A percentile compares a stretch with the other conserved stretches of the same genome.
phyloP scores from a whole-genome alignment of 495 filamentous ascomycete genomes.

The Extremus antarcticus region DNA sequence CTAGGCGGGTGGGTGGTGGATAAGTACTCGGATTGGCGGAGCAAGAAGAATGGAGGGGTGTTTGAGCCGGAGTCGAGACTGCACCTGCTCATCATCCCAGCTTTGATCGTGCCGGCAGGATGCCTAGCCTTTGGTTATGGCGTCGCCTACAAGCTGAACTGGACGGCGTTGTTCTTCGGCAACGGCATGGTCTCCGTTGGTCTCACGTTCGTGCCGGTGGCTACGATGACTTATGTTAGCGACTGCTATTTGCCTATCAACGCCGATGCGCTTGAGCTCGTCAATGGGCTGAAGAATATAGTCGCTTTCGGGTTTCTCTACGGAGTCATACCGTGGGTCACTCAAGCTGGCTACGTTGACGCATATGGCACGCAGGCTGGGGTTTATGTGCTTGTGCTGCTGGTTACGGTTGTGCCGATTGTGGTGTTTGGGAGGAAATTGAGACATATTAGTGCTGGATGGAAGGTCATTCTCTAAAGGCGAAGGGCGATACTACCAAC shows the following conservation, averaged over 20 bases:
- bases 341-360: constrained; percentile 24
- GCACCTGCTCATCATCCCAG: constrained; percentile 23
- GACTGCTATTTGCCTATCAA: constrained; percentile 25
- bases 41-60: constrained; percentile 24
- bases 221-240: constrained; percentile 22
- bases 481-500: too few relatives aligned
- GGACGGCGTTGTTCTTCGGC: constrained; percentile 26
- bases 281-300: constrained; percentile 24
- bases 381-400: constrained; percentile 21
- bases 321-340: constrained; percentile 28
- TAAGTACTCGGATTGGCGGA: constrained; percentile 23
- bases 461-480: constrained; percentile 19
- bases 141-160: constrained; percentile 20
- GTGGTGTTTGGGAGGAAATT: constrained; percentile 21
- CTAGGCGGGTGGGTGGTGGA: constrained; percentile 24
- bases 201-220: constrained; percentile 19
- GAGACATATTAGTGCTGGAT: constrained; percentile 21
- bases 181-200: constrained; percentile 27
- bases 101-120: constrained; percentile 25
- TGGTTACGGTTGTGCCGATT: constrained; percentile 17
- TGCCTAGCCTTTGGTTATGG: constrained; percentile 28
- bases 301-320: constrained; percentile 28
- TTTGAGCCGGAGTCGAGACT: constrained; percentile 27
- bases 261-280: constrained; percentile 26
- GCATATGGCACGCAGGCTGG: constrained; percentile 28